Conservation (phyloP, 1,139 yeast species). For the Yamadazyma diospyri region DNA sequence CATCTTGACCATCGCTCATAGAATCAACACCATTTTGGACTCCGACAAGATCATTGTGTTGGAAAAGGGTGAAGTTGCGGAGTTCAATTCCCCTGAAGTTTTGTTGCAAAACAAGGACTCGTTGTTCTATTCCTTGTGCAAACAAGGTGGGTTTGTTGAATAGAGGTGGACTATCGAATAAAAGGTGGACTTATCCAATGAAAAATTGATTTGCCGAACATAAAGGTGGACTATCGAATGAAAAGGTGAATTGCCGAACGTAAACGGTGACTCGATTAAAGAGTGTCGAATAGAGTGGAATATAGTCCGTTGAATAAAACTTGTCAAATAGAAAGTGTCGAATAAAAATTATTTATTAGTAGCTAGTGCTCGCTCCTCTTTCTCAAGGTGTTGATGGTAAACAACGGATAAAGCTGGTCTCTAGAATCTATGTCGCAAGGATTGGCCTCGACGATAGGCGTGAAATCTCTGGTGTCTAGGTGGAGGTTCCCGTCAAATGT, state of each 20-base stretch:
- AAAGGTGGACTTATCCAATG: too few species aligned
- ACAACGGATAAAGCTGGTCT: conserved; percentile 59
- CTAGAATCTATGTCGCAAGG: conserved; percentile 34
- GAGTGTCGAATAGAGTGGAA: too few species aligned
- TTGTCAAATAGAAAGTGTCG: too few species aligned
- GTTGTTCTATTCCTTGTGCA: conserved; percentile 72
- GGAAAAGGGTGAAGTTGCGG: conserved; percentile 81
- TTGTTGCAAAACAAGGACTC: conserved; percentile 67
- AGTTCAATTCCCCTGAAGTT: conserved; percentile 75
- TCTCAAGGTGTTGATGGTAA: conserved; percentile 60
- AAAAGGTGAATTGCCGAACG: too few species aligned
- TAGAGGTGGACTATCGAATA: too few species aligned
- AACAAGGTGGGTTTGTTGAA: conserved; percentile 57
- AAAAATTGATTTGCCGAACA: too few species aligned
- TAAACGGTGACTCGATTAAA: too few species aligned
- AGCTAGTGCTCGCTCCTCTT: conserved; percentile 73
- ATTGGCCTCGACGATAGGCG: conserved; percentile 20
- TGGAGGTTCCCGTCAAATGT: conserved; percentile 13
- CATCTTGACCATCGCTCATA: conserved; percentile 90
- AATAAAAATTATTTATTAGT: too few species aligned
- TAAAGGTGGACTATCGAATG: too few species aligned
- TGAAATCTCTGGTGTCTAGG: conserved; percentile 9
- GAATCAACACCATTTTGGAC: conserved; percentile 90
- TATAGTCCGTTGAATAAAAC: too few species aligned
- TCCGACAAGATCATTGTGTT: conserved; percentile 85